Conservation (phyloP, 768 basidiomycete species). For the Mycena latifolia region DNA sequence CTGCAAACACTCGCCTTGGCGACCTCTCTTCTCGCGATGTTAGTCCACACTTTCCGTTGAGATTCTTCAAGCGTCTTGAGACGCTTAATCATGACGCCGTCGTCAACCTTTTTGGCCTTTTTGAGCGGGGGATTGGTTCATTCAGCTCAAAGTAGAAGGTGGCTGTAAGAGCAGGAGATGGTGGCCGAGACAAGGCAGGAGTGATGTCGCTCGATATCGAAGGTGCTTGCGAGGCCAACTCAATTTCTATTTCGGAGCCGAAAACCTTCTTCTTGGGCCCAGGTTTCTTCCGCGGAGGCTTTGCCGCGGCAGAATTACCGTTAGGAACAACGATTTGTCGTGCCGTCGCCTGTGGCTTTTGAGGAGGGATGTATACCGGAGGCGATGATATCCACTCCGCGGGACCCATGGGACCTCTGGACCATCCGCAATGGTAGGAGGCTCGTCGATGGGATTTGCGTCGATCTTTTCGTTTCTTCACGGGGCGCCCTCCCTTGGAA, state of each 20-base stretch:
- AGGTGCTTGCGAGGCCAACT: slow-evolving; percentile 63
- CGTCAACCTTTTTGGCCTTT: slow-evolving; percentile 84
- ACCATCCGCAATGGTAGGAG: slow-evolving; percentile 19
- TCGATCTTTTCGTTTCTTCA: slow-evolving; percentile 78
- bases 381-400: slow-evolving; percentile 52
- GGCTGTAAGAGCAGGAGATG: slow-evolving; percentile 72
- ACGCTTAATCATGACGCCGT: slow-evolving; percentile 77
- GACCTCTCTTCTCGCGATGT: slow-evolving; percentile 87
- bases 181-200: slow-evolving; percentile 76
- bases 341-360: slow-evolving; percentile 69
- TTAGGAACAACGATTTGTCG: slow-evolving; percentile 46
- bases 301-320: slow-evolving; percentile 68
- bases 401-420: slow-evolving; percentile 43
- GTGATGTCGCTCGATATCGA: slow-evolving; percentile 78
- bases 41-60: slow-evolving; percentile 91
- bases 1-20: slow-evolving; percentile 68
- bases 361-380: slow-evolving; percentile 47
- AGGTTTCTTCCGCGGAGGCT: slow-evolving; percentile 65
- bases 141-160: slow-evolving; percentile 77
- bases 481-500: slow-evolving; percentile 55
- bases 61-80: slow-evolving; percentile 84
- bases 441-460: slow-evolving; percentile 43
- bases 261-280: slow-evolving; percentile 70
- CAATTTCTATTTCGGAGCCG: slow-evolving; percentile 64
- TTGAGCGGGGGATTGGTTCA: slow-evolving; percentile 76